These are phyloP conservation scores for Nyssa sinensis DNA, from an alignment of 148 eudicot genomes.

Conservation along the genomic window DNA sequence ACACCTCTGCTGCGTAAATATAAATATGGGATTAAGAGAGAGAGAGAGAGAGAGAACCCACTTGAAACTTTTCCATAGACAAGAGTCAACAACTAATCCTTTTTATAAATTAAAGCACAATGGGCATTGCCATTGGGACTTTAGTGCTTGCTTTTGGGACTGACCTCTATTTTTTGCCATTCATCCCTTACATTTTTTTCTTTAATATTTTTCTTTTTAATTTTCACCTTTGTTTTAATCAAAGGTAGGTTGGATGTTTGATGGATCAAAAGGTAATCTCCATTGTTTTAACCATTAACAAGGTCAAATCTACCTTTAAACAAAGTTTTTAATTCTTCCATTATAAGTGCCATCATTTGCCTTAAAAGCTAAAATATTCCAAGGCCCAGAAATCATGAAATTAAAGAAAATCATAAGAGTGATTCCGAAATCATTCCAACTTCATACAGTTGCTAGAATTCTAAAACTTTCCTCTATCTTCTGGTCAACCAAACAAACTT, in stretches of 20 bases:
- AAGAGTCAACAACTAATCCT: background rate
- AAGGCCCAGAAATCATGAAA: background rate
- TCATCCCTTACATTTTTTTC: background rate
- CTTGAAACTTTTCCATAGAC: background rate
- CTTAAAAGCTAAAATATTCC: background rate
- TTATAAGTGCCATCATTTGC: background rate
- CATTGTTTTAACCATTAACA: background rate
- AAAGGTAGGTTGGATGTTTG: background rate
- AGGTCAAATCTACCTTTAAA: too few species aligned
- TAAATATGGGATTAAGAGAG: too few species aligned
- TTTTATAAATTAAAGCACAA: conserved; percentile 1
- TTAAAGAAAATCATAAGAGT: background rate
- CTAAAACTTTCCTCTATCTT: background rate
- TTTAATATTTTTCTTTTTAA: background rate
- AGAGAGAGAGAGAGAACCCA: too few species aligned
- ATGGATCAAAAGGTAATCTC: background rate
- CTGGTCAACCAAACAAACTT: background rate
- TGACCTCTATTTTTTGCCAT: background rate
- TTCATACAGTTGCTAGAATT: background rate
- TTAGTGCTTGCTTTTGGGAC: background rate
- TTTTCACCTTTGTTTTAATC: background rate
- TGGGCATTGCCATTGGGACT: background rate
- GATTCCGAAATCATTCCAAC: background rate
- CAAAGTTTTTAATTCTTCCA: background rate
- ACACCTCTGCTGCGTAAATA: too few species aligned